Base-by-base conservation (phyloP, 2,329 filamentous ascomycete genomes). In the Elsinoe fawcettii region DNA sequence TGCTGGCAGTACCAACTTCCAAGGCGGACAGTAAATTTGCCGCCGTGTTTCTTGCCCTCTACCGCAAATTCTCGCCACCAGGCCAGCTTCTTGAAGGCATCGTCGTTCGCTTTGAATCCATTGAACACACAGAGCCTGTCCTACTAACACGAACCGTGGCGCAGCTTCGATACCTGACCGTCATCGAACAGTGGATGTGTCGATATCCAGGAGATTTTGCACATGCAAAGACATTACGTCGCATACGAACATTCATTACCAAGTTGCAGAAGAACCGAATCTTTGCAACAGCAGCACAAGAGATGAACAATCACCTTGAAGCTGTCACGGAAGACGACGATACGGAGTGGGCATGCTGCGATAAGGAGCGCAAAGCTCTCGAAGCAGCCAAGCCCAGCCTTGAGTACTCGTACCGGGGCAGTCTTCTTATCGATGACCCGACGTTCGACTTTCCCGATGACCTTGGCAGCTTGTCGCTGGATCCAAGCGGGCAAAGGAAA, bases 121-220 rank as follows among this genome's bases (percentile, higher is more conserved):
- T 87, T 22, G 83, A 84, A 65, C 81, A 84, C 43, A 84, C 87
- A 60, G 84, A 81, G 62, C 77, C 78, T 8, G 79, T 84, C 61
- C 85, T 88, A 61, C 80, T 96, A 43, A 85, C 85, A 56, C 89
- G 86, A 64, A 91, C 87, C 39, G 84, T 87, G 6, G 84, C 85
- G 4, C 92, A 96, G 68, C 78, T 96, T 56, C 84, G 91, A 54
- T 87, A 92, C 60, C 84, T 96, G 37, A 85, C 88, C 63, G 84
- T 93, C 5, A 76, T 97, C 59, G 88, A 90, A 4, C 88, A 88
- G 69, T 99, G 93, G 93, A 86, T 95, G 1, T 84, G 86, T 14
- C 77, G 85, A 43, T 97, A 97, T 70, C 91, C 93, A 0, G 92
- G 90, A 14, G 93, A 99, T 70, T 96, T 97, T 75, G 90, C 90